Evolutionary conservation across 768 basidiomycete species (phyloP).

Genomic region (Amanita brunnescens): DNA sequence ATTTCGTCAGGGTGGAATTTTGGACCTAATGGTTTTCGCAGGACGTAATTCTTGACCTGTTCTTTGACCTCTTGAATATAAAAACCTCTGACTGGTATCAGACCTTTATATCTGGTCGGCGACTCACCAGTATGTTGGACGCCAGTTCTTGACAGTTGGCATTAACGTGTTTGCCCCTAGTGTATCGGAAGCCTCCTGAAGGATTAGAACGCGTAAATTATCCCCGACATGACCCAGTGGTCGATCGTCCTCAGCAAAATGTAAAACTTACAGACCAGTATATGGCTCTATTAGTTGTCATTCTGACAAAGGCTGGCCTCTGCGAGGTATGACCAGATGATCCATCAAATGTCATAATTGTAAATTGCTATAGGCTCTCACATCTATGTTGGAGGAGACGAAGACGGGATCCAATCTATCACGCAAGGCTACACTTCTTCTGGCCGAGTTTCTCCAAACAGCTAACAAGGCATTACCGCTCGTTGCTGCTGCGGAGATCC

Average conservation of each 20-base stretch:
- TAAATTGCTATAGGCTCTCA: conserved; percentile 54
- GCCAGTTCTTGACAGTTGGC: not conserved
- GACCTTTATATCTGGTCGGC: conserved; percentile 86
- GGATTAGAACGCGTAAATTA: conserved; percentile 13
- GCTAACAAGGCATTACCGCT: too few species aligned
- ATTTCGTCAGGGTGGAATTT: not conserved
- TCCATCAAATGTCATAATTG: not conserved
- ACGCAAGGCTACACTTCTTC: conserved; percentile 82
- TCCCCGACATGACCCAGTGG: conserved; percentile 22
- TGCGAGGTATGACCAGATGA: conserved; percentile 56
- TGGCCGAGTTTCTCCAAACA: too few species aligned
- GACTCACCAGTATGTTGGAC: conserved; percentile 67
- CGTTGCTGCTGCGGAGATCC: too few species aligned
- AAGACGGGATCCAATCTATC: conserved; percentile 64
- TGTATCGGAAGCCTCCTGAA: conserved; percentile 52
- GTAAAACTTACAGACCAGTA: conserved; percentile 91
- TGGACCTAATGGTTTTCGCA: conserved; percentile 20
- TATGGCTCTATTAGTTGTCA: conserved; percentile 72
- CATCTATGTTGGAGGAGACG: conserved; percentile 76
- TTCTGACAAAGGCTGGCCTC: conserved; percentile 82
- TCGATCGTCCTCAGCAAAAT: conserved; percentile 43
- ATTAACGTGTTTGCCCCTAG: conserved; percentile 21
- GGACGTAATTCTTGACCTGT: conserved; percentile 92
- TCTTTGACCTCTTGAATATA: too few species aligned
- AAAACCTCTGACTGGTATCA: too few species aligned